Conservation (phyloP, 1,139 yeast genomes). For the Suhomyces taliae region DNA sequence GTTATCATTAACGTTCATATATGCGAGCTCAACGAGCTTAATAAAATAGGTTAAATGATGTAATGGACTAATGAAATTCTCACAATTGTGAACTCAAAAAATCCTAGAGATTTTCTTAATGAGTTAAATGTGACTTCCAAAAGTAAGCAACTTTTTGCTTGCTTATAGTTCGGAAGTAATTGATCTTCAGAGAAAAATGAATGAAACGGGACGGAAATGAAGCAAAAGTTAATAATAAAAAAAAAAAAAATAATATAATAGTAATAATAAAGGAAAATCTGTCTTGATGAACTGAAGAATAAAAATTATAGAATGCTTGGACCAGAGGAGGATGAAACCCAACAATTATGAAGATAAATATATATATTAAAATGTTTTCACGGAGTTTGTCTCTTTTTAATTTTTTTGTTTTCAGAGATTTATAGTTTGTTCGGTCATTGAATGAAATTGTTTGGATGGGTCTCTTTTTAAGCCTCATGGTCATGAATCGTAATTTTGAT, state of each 20-base stretch:
- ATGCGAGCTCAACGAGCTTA: too few species aligned
- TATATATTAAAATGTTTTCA: not conserved
- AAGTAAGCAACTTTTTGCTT: too few species aligned
- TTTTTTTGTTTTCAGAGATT: too few species aligned
- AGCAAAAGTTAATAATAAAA: not conserved
- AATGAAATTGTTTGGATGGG: not conserved
- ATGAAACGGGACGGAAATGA: not conserved
- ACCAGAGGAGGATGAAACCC: not conserved
- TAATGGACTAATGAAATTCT: too few species aligned
- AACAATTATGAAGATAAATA: not conserved
- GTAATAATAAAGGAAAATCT: not conserved
- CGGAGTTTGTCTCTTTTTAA: not conserved
- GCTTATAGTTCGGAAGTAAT: too few species aligned
- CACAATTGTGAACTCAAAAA: too few species aligned
- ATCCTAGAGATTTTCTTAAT: too few species aligned
- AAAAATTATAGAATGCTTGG: not conserved
- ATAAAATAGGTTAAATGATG: too few species aligned
- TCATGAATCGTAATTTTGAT: constrained; percentile 10
- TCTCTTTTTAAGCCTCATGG: not conserved
- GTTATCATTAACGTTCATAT: too few species aligned
- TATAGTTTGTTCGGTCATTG: not conserved
- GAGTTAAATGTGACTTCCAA: too few species aligned
- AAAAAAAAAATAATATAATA: too few species aligned
- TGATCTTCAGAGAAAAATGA: not conserved
- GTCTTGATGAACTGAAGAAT: not conserved